These are phyloP conservation scores for Castanea mollissima DNA, from an alignment of 306 rosid species.

Conservation along the genomic window DNA sequence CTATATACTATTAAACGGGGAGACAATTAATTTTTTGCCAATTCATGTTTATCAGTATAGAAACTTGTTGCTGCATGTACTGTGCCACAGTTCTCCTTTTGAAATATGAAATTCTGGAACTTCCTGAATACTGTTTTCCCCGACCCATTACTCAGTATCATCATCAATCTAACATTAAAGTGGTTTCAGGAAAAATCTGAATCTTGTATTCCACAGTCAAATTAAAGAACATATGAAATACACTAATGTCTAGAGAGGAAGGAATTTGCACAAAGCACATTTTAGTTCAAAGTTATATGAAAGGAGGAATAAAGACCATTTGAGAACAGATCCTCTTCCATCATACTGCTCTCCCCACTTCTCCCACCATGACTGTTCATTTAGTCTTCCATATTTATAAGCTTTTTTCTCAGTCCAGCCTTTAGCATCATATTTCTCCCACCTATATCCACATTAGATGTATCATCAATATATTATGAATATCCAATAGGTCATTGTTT, in stretches of 20 bases:
- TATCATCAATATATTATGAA: conserved; percentile 4
- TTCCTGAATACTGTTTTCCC: too few relatives aligned
- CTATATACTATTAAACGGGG: neutral
- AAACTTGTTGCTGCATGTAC: neutral
- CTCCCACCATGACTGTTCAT: conserved; percentile 99
- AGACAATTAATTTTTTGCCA: neutral
- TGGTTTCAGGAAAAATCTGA: neutral
- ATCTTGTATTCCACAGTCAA: neutral
- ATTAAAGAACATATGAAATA: neutral
- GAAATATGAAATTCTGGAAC: neutral
- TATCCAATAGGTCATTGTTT: neutral
- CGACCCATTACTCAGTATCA: neutral
- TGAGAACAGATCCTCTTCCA: conserved; percentile 95
- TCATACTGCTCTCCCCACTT: conserved; percentile 99
- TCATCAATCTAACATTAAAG: neutral
- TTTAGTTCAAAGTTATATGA: conserved; percentile 6
- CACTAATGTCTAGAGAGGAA: conserved; percentile 1
- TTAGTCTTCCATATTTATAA: conserved; percentile 90
- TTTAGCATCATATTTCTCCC: conserved; percentile 98
- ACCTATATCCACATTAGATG: conserved; percentile 56
- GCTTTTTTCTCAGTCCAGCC: conserved; percentile 99
- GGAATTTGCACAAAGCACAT: conserved; percentile 12
- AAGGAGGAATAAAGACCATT: conserved; percentile 60
- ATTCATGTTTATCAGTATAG: neutral
- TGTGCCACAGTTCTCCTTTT: neutral